Evolutionary conservation across 2,329 filamentous ascomycete genomes (phyloP).

Genomic region (Tolypocladium capitatum): DNA sequence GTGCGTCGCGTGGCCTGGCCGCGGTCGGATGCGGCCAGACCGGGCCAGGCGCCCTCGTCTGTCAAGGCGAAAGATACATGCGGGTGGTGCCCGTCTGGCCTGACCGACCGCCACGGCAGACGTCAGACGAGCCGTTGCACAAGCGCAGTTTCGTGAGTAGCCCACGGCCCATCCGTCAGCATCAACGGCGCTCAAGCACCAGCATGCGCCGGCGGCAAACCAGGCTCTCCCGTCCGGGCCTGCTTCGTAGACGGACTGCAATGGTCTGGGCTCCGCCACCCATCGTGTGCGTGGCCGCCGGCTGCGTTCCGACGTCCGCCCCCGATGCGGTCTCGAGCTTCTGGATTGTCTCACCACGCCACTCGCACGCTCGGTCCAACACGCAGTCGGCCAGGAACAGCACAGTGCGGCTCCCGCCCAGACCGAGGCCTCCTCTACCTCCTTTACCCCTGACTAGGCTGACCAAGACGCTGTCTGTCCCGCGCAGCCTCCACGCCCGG

Average conservation of each 20-base stretch:
- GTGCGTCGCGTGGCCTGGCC: not conserved
- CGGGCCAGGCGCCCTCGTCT: not conserved
- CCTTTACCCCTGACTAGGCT: slow-evolving; percentile 7
- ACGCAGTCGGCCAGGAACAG: not conserved
- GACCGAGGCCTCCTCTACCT: not conserved
- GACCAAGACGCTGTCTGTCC: slow-evolving; percentile 5
- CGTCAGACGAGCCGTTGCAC: not conserved
- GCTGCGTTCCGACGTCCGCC: not conserved
- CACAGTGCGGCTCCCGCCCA: not conserved
- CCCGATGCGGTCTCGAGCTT: not conserved
- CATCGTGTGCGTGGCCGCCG: not conserved
- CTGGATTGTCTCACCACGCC: not conserved
- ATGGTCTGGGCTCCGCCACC: not conserved
- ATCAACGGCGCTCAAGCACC: too few species aligned
- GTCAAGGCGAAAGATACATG: not conserved
- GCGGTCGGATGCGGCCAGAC: not conserved
- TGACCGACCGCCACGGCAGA: not conserved
- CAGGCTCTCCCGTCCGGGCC: too few species aligned
- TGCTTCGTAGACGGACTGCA: too few species aligned
- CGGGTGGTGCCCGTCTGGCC: not conserved
- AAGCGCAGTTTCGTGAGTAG: too few species aligned
- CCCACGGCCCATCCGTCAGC: too few species aligned
- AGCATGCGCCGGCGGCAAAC: not conserved
- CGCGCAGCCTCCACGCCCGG: slow-evolving; percentile 1
- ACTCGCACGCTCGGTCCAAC: not conserved